Percentiles rank a stretch among this genome's conserved stretches.
These are phyloP conservation scores for Neoconidiobolus thromboides DNA, from an alignment of 371 early-diverging fungal species.

Conservation along the genomic window DNA sequence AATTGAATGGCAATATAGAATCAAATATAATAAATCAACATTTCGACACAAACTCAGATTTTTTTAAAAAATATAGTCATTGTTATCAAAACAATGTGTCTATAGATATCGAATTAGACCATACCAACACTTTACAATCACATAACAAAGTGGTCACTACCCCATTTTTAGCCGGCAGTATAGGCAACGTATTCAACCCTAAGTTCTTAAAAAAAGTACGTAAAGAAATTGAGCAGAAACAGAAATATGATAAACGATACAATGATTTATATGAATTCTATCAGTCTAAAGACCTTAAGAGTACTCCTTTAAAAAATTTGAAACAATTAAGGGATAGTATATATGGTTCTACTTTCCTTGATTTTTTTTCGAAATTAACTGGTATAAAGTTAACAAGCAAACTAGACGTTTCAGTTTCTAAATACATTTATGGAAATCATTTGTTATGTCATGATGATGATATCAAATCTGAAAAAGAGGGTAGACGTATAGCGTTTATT, in stretches of 20 bases:
- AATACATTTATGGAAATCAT: conserved; percentile 30
- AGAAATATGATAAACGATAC: conserved; percentile 17
- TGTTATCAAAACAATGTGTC: not conserved
- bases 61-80: not conserved
- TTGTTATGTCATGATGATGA: conserved; percentile 52
- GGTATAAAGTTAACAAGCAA: conserved; percentile 24
- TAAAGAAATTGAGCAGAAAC: not conserved
- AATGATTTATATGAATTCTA: conserved; percentile 49
- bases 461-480: conserved; percentile 29
- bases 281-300: conserved; percentile 32
- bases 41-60: not conserved
- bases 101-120: not conserved
- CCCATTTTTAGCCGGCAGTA: not conserved
- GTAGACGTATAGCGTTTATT: conserved; percentile 45
- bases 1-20: no score
- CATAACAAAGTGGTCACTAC: not conserved
- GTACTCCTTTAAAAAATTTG: conserved; percentile 17
- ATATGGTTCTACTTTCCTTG: conserved; percentile 25
- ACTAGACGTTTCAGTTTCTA: conserved; percentile 37
- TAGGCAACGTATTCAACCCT: not conserved
- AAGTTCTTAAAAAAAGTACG: not conserved
- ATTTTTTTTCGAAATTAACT: conserved; percentile 25
- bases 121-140: not conserved
- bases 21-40: not conserved
- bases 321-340: conserved; percentile 21